These are phyloP conservation scores for Rhododendron henanense DNA, from an alignment of 148 eudicot species.

Conservation along the genomic window DNA sequence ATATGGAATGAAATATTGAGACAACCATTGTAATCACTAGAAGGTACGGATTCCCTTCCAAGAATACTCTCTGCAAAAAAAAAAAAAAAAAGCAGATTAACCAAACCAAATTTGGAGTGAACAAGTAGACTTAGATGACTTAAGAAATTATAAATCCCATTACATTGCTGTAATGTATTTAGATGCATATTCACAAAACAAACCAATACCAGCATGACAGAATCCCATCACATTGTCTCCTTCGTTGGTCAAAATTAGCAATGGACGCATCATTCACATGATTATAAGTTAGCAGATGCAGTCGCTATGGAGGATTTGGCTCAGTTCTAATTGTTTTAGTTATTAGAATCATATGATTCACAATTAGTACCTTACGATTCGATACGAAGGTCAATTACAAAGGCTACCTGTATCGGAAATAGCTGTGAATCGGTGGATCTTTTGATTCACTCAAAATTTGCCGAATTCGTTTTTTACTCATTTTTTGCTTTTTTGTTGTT, in stretches of 20 bases:
- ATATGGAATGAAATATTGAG: constrained; percentile 78
- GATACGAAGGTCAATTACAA: background rate
- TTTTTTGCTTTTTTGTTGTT: background rate
- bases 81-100: background rate
- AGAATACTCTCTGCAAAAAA: constrained; percentile 71
- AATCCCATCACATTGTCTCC: background rate
- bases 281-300: background rate
- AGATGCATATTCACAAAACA: background rate
- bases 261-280: background rate
- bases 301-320: background rate
- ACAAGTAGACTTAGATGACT: background rate
- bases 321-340: background rate
- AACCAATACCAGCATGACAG: background rate
- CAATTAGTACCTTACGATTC: background rate
- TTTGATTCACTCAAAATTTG: background rate
- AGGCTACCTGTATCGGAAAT: background rate
- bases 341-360: background rate
- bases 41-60: constrained; percentile 95
- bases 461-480: background rate
- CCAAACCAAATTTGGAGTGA: constrained; percentile 6
- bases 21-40: constrained; percentile 85
- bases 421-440: background rate
- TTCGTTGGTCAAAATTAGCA: background rate
- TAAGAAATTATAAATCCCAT: background rate
- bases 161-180: background rate